Percentiles rank a stretch among this genome's conserved stretches.
These are phyloP conservation scores for Phytophthora vignae DNA, from an alignment of 352 stramenopile genomes.

Conservation along the genomic window DNA sequence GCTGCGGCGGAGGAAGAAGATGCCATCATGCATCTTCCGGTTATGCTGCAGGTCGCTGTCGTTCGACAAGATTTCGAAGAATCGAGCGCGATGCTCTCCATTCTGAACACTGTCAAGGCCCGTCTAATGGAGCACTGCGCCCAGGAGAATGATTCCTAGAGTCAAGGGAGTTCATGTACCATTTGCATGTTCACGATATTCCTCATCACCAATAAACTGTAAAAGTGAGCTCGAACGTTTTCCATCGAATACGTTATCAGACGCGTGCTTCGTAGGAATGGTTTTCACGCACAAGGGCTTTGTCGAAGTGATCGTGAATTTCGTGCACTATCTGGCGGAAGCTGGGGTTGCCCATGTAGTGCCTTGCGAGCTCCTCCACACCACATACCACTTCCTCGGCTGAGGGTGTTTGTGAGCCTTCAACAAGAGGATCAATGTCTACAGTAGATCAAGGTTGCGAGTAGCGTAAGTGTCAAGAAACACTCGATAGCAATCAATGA, in stretches of 20 bases:
- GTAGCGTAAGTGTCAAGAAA: not conserved
- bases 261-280: conserved; percentile 4
- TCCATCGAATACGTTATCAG: not conserved
- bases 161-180: conserved; percentile 6
- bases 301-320: conserved; percentile 52
- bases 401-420: conserved; percentile 20
- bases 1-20: conserved; percentile 85
- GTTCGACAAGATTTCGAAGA: conserved; percentile 80
- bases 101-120: conserved; percentile 78
- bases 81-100: conserved; percentile 72
- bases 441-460: not conserved
- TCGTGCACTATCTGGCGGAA: conserved; percentile 50
- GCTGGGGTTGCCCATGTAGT: conserved; percentile 39
- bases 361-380: conserved; percentile 35
- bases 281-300: conserved; percentile 6
- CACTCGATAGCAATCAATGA: not conserved
- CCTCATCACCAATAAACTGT: conserved; percentile 20
- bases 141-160: conserved; percentile 58
- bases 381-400: not conserved
- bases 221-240: not conserved
- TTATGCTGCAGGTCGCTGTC: conserved; percentile 86
- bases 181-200: conserved; percentile 14
- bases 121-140: conserved; percentile 68
- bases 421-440: conserved; percentile 58
- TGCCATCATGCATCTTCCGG: conserved; percentile 90